Evolutionary conservation across 225 moss, liverwort and hornwort species (phyloP).

Genomic region (Lunularia cruciata): DNA sequence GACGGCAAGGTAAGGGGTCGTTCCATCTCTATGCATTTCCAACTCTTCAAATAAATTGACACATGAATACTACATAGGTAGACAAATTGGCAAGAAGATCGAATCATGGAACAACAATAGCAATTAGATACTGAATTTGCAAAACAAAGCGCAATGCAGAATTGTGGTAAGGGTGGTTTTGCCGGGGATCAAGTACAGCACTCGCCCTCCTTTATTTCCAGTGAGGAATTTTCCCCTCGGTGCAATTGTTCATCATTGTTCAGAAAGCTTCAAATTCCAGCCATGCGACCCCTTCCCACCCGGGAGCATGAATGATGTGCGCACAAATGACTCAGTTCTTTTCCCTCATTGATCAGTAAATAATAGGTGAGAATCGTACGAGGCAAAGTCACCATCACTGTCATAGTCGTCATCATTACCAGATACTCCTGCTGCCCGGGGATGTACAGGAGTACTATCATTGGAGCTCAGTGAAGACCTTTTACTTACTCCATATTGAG

Average conservation of each 20-base stretch:
- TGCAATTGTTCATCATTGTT: conserved; percentile 27
- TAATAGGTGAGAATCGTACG: conserved; percentile 59
- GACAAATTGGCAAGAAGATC: not conserved
- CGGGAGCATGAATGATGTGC: conserved; percentile 44
- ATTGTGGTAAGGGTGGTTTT: conserved; percentile 13
- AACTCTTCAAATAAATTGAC: not conserved
- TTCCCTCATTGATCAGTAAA: conserved; percentile 41
- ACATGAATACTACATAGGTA: not conserved
- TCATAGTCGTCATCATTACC: conserved; percentile 79
- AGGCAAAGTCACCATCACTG: conserved; percentile 71
- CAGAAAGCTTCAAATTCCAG: conserved; percentile 26
- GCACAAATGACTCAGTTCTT: conserved; percentile 49
- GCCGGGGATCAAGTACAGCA: conserved; percentile 8
- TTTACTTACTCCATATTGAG: conserved; percentile 70
- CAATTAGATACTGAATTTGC: not conserved
- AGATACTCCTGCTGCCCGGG: conserved; percentile 58
- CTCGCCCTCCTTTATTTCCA: conserved; percentile 11
- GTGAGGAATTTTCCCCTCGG: conserved; percentile 1
- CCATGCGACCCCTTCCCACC: conserved; percentile 28
- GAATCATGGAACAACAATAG: not conserved
- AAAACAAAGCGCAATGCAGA: conserved; percentile 5
- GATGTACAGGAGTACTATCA: conserved; percentile 61
- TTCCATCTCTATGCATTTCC: not conserved
- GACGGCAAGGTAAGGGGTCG: not conserved
- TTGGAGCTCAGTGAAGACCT: conserved; percentile 74